A percentile compares a stretch with the other conserved stretches of the same genome.
These are phyloP conservation scores for Colletotrichum magnum DNA, from an alignment of 2,329 filamentous ascomycete genomes.

Conservation along the genomic window DNA sequence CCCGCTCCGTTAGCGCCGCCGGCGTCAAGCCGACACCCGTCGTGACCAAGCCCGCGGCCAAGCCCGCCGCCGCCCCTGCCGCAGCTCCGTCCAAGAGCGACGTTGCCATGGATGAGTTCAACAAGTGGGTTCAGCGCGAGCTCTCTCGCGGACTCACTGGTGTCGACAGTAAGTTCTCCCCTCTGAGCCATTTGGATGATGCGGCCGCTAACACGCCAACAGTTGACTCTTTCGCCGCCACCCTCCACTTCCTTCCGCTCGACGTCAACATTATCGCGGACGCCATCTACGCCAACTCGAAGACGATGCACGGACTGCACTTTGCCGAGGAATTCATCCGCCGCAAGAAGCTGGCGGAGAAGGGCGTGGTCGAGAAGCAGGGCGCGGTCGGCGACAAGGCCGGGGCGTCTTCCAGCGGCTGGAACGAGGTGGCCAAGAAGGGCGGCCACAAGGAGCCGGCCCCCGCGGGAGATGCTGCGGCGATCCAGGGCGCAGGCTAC, in stretches of 20 bases:
- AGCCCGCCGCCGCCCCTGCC: slow-evolving; percentile 61
- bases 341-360: slow-evolving; percentile 92
- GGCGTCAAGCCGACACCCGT: slow-evolving; percentile 61
- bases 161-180: slow-evolving; percentile 64
- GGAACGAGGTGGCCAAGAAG: slow-evolving; percentile 99
- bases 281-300: slow-evolving; percentile 87
- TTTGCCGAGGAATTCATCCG: slow-evolving; percentile 96
- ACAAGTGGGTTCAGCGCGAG: slow-evolving; percentile 89
- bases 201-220: slow-evolving; percentile 49
- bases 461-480: slow-evolving; percentile 52
- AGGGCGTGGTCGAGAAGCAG: slow-evolving; percentile 86
- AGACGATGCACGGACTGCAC: slow-evolving; percentile 91
- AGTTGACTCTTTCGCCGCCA: slow-evolving; percentile 87
- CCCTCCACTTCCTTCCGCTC: slow-evolving; percentile 80
- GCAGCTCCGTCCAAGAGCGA: slow-evolving; percentile 62
- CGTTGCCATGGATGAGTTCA: slow-evolving; percentile 88
- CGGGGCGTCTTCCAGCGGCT: slow-evolving; percentile 69
- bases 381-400: slow-evolving; percentile 66
- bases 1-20: slow-evolving; percentile 60
- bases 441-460: slow-evolving; percentile 68
- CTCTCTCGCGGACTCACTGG: slow-evolving; percentile 79
- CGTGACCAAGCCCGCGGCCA: slow-evolving; percentile 64
- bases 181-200: fast-evolving
- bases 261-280: slow-evolving; percentile 90
- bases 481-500: slow-evolving; percentile 75